Conservation (phyloP, 2,329 filamentous ascomycete genomes). For the Pseudocercospora pini-densiflorae region DNA sequence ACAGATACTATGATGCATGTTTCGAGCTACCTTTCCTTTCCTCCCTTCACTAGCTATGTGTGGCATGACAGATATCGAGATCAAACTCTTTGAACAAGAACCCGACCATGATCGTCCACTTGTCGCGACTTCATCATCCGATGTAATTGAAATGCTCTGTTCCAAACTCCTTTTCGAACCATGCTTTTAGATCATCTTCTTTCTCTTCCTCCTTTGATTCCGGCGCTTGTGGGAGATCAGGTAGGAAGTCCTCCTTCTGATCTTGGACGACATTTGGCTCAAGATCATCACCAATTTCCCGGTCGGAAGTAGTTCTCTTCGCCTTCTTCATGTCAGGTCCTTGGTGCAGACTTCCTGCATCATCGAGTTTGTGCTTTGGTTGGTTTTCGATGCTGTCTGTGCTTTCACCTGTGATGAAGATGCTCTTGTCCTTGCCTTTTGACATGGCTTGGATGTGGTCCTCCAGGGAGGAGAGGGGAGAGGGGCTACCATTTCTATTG, state of each 20-base stretch:
- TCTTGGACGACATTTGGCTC: no score
- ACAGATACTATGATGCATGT: background rate
- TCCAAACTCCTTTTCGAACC: conserved; percentile 37
- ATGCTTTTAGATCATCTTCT: conserved; percentile 24
- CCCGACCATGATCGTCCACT: no score
- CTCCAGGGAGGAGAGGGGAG: conserved; percentile 1
- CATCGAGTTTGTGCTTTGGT: conserved; percentile 9
- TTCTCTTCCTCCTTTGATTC: background rate
- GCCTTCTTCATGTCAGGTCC: background rate
- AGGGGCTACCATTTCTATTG: background rate
- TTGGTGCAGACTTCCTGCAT: conserved; percentile 1
- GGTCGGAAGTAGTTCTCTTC: background rate
- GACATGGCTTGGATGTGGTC: background rate
- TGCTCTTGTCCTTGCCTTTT: background rate
- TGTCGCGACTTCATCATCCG: conserved; percentile 27
- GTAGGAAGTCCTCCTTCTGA: no score
- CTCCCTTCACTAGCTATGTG: background rate
- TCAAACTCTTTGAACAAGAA: no score
- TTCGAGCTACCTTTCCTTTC: background rate
- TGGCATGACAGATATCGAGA: background rate
- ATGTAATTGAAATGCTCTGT: conserved; percentile 33
- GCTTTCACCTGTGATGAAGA: conserved; percentile 20
- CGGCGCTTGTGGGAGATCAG: background rate
- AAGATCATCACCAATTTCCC: no score
- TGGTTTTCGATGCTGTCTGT: conserved; percentile 15